These are phyloP conservation scores for Plectranthus barbatus DNA, from an alignment of 257 asterid genomes.

Conservation along the genomic window DNA sequence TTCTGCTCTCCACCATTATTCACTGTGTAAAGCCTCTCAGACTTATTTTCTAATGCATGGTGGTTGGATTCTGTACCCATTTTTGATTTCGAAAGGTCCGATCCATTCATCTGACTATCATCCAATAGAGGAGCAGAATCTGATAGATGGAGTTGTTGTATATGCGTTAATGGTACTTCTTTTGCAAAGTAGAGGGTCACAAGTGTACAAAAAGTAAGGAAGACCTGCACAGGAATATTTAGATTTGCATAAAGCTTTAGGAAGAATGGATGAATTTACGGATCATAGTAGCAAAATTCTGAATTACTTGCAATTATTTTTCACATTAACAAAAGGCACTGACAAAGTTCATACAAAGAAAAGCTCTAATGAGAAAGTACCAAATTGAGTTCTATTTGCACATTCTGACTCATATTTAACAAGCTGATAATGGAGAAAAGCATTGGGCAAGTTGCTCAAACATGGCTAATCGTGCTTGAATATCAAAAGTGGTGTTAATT, in stretches of 20 bases:
- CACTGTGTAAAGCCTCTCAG: constrained; percentile 29
- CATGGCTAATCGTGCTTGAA: neutral
- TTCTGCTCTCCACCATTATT: constrained; percentile 34
- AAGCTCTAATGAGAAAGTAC: constrained; percentile 5
- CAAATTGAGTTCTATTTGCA: neutral
- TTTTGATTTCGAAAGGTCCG: constrained; percentile 39
- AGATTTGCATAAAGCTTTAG: constrained; percentile 13
- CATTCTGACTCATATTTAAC: neutral
- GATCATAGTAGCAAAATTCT: neutral
- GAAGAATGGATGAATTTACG: constrained; percentile 2
- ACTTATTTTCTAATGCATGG: constrained; percentile 24
- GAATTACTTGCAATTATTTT: neutral
- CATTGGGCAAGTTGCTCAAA: neutral
- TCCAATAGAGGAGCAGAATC: constrained; percentile 93
- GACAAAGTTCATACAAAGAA: neutral
- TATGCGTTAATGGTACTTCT: constrained; percentile 64
- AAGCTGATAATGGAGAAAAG: neutral
- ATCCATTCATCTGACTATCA: constrained; percentile 36
- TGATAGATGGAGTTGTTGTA: constrained; percentile 39
- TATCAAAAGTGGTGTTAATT: neutral
- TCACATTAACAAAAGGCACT: neutral
- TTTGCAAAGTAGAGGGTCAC: constrained; percentile 88
- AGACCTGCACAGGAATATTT: constrained; percentile 41
- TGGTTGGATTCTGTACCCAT: constrained; percentile 18
- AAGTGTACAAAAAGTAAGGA: constrained; percentile 68